These are phyloP conservation scores for Celoporthe dispersa DNA, from an alignment of 2,329 filamentous ascomycete genomes.

Conservation along the genomic window DNA sequence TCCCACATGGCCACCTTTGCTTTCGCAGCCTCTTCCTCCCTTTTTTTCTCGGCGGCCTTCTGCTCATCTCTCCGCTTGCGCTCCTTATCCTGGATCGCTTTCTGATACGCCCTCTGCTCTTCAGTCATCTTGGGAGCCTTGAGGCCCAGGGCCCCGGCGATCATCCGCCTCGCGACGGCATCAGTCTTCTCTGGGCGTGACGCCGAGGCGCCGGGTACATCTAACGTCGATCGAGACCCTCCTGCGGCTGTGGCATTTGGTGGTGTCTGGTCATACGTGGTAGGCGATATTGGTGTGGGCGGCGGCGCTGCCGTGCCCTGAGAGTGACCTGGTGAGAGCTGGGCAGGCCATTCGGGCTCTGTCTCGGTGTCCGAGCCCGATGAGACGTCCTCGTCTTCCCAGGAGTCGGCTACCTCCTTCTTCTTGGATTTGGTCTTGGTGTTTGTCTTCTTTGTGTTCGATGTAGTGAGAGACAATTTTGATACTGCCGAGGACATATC, in stretches of 20 bases:
- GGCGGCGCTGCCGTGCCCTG: conserved; percentile 57
- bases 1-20: conserved; percentile 90
- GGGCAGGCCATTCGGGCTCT: conserved; percentile 35
- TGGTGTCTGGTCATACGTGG: conserved; percentile 36
- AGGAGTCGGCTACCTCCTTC: conserved; percentile 67
- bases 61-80: conserved; percentile 75
- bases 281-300: conserved; percentile 68
- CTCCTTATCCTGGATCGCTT: conserved; percentile 81
- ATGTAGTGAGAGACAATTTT: conserved; percentile 38
- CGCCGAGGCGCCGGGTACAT: conserved; percentile 16
- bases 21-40: conserved; percentile 69
- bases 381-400: conserved; percentile 72
- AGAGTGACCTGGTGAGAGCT: conserved; percentile 29
- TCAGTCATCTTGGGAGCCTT: conserved; percentile 81
- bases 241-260: conserved; percentile 18
- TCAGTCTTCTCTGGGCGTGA: conserved; percentile 87
- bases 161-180: conserved; percentile 85
- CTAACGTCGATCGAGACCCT: conserved; percentile 8
- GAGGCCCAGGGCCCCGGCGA: conserved; percentile 85
- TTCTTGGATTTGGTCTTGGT: conserved; percentile 42
- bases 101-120: conserved; percentile 87
- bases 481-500: conserved; percentile 33
- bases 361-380: conserved; percentile 46
- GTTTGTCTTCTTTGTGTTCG: conserved; percentile 31
- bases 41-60: conserved; percentile 64